A percentile compares a stretch with the other conserved stretches of the same genome.
Conservation (phyloP, 2,329 filamentous ascomycete genomes). For the Amauroascus niger region DNA sequence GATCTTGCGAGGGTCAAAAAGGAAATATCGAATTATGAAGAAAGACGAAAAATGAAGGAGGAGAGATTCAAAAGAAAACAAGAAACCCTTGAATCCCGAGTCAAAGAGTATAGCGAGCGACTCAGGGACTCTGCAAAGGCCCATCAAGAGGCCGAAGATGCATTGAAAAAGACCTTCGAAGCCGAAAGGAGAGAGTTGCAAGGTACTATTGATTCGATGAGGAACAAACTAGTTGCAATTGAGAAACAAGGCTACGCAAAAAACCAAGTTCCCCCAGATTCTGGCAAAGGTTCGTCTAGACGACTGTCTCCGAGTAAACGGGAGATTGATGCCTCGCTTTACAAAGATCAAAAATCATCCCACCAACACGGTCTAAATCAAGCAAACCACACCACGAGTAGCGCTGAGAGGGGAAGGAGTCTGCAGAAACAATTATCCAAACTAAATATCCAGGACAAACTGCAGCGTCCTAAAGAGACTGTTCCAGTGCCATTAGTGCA, state of each 20-base stretch:
- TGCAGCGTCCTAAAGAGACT: not conserved
- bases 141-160: slow-evolving; percentile 31
- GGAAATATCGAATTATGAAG: slow-evolving; percentile 36
- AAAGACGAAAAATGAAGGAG: slow-evolving; percentile 36
- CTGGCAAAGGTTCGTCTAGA: slow-evolving; percentile 12
- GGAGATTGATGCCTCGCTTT: not conserved
- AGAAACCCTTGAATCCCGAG: slow-evolving; percentile 30
- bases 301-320: slow-evolving; percentile 8
- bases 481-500: not conserved
- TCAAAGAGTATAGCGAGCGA: slow-evolving; percentile 35
- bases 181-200: slow-evolving; percentile 34
- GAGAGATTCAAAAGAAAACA: slow-evolving; percentile 34
- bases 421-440: not conserved
- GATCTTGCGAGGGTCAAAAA: slow-evolving; percentile 34
- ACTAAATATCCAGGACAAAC: not conserved
- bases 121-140: slow-evolving; percentile 29
- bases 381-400: not conserved
- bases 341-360: not conserved
- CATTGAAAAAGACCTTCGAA: slow-evolving; percentile 26
- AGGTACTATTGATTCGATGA: slow-evolving; percentile 32
- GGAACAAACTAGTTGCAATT: slow-evolving; percentile 24
- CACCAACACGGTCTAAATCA: not conserved
- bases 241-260: slow-evolving; percentile 12
- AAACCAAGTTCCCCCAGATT: not conserved
- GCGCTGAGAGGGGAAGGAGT: not conserved